Evolutionary conservation across 352 stramenopile species (phyloP), one percentile per base, ranked within the genome.

Genomic region (Thraustochytrium sp.): DNA sequence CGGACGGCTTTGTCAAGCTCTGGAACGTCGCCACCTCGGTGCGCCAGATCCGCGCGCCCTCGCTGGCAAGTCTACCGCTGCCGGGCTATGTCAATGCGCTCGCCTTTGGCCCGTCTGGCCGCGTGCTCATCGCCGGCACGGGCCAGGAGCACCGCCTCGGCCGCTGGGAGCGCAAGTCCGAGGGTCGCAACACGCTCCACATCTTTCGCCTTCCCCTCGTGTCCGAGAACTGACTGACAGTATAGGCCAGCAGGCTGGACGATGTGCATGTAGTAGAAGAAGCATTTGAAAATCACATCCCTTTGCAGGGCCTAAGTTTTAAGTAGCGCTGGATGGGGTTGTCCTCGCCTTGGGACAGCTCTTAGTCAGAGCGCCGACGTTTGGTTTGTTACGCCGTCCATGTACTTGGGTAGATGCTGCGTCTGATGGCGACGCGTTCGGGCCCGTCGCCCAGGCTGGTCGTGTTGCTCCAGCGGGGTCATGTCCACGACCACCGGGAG

Each of bases 111-210:
- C 84, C 84, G 34, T 87, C 86, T 56, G 93, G 91, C 37, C 90
- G 91, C 11, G 96, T 97, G 89, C 78, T 97, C 59, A 88, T 97
- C 4, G 94, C 92, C 26, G 94, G 89, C 44, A 88, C 96, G 29
- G 94, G 93, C 11, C 93, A 96, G 87, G 94, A 97, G 87, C 94
- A 97, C 88, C 92, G 93, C 13, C 86, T 97, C 55, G 94, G 94
- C 0, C 90, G 94, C 61, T 98, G 94, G 94, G 90, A 96, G 85
- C 89, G 91, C 31, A 62, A 95, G 42, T 95, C 93, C 82, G 62
- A 88, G 34, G 93, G 90, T 37, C 93, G 93, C 87, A 97, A 97
- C 86, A 92, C 93, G 54, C 88, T 98, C 61, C 92, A 90, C 36
- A 90, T 98, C 61, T 91, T 97, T 56, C 91, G 92, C 42, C 78